Base-by-base conservation (phyloP, 208 protist species). In the Trypanosoma avium region DNA sequence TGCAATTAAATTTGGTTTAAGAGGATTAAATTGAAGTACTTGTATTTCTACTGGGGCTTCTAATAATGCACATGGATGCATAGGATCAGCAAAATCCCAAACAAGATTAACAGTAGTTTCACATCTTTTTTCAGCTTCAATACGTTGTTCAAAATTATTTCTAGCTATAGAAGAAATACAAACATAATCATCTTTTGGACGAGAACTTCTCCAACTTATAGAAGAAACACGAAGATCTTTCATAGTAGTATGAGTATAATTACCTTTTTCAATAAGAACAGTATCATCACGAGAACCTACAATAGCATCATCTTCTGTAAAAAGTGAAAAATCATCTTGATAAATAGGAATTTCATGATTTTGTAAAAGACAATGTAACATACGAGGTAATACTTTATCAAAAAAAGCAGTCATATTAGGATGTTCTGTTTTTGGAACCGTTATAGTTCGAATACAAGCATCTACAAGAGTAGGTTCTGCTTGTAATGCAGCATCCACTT, bases 41-140 rank as follows among this genome's bases (percentile, higher is more conserved):
- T 93, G 86, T 61, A 97, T 88, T 75, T 97, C 93, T 24, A 79
- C 71, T 10, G 90, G 88, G 0, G 93, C 74, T 63, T 96, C 88
- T 9, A 97, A 79, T 42, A 97, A 74, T 61, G 83, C 94, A 21
- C 80, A 77, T 10, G 93, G 93, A 53, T 96, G 90, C 85, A 95
- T 95, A 15, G 90, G 93, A 59, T 97, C 93, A 7, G 75, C 61
- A 45, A 97, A 82, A 47, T 92, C 81, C 93, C 93, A 97, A 36
- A 97, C 73, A n/a, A 96, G 70, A 46, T 87, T 83, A 19, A 91
- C 59, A 29, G 77, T 84, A 30, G 75, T 83, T 50, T 91, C 86
- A 59, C 90, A 94, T 9, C 76, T 75, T 19, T 79, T 77, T 38
- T 92, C 79, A 17, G 70, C 61, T 30, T 92, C 79, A 32, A 97